Base-by-base conservation (phyloP, 495 filamentous ascomycete species). In the Evansstolkia leycettana region DNA sequence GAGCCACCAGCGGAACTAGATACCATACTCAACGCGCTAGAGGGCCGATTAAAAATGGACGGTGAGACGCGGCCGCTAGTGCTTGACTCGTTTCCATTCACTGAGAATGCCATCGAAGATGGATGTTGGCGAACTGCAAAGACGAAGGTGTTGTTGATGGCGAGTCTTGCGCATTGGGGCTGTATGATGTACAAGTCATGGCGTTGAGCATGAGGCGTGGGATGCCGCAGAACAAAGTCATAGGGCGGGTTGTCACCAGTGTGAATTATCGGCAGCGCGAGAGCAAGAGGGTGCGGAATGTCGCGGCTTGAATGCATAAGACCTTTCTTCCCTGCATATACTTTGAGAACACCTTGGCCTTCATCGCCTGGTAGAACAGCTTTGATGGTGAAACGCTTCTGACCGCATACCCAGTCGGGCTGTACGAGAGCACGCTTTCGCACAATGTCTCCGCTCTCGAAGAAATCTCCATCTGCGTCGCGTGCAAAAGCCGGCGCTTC, bases 121-220 rank as follows among this genome's bases (percentile, higher is more conserved):
- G 87, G 83, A 51, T 96, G 87, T 50, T 99, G 90, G 17, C 90
- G 82, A 32, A 96, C 80, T 34, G 81, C 78, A 50, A 99, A 99
- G 16, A 99, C 89, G 51, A 94, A 99, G 5, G 90, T 99, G 51
- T 96, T 96, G 61, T 94, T 94, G 28, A 92, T 58, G 7, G 84
- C 87, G 8, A 99, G 64, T 14, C 73, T 72, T 25, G 80, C 68
- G 51, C 90, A 96, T 55, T 96, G 92, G 0, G 92, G 90, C 46
- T 94, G 88, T 20, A 81, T 82, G 47, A 99, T 80, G 58, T 99
- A 99, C 42, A 99, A 73, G 45, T 96, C 90, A 55, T 99, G 89
- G 14, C 90, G 76, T 48, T 92, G 84, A 28, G 90, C 92, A 54
- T 96, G 92, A 8, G 90, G 92, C 0, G 90, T 99, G 2, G 92